Evolutionary conservation across 805 yeast genomes (phyloP).

Genomic region (Yarrowia alimentaria): DNA sequence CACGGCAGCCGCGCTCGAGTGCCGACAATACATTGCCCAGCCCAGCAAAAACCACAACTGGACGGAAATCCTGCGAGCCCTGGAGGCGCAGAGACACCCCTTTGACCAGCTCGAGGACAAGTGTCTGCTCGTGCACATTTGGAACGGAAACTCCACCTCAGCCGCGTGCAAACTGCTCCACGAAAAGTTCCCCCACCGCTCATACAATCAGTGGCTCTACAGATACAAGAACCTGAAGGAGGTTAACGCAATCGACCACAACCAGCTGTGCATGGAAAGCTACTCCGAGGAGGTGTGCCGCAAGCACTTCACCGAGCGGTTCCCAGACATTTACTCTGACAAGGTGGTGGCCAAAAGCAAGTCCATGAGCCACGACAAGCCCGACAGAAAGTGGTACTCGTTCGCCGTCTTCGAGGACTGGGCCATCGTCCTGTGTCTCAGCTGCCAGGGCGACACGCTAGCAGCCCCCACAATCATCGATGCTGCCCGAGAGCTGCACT

Average conservation of each 20-base stretch:
- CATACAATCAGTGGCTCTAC: conserved; percentile 24
- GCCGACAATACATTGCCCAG: conserved; percentile 3
- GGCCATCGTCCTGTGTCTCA: conserved; percentile 21
- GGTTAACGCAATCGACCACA: background rate
- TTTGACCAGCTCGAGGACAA: conserved; percentile 22
- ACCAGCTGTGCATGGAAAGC: too few species aligned
- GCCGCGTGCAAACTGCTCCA: conserved; percentile 16
- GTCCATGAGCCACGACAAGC: conserved; percentile 19
- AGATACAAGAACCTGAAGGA: conserved; percentile 25
- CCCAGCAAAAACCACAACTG: conserved; percentile 26
- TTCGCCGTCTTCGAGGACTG: conserved; percentile 24
- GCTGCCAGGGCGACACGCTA: conserved; percentile 15
- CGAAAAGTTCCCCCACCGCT: conserved; percentile 19
- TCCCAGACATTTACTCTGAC: conserved; percentile 8
- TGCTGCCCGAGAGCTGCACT: conserved; percentile 18
- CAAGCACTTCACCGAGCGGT: conserved; percentile 1
- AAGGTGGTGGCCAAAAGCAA: background rate
- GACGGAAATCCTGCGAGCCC: conserved; percentile 16
- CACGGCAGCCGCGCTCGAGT: conserved; percentile 1
- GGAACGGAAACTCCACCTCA: conserved; percentile 24
- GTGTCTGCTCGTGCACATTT: conserved; percentile 12
- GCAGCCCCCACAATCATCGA: conserved; percentile 13
- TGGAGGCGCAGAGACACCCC: conserved; percentile 20
- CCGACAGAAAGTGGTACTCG: conserved; percentile 26
- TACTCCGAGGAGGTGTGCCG: conserved; percentile 3